Evolutionary conservation across 108 stramenopile species (phyloP).

Genomic region (Skeletonema costatum): DNA sequence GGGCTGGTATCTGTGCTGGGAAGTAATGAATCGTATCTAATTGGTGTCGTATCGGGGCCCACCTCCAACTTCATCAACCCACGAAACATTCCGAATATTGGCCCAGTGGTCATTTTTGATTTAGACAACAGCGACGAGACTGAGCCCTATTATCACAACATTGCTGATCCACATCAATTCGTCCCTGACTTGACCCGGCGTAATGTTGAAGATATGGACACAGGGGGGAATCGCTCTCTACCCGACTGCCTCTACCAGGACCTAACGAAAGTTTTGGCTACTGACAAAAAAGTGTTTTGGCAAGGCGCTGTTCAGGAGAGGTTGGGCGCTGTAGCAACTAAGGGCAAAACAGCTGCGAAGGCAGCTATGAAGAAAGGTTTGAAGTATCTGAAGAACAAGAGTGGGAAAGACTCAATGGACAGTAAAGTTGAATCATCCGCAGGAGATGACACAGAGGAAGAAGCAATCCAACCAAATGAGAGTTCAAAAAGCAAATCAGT

Average conservation of each 20-base stretch:
- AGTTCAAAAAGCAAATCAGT: slow-evolving; percentile 17
- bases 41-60: slow-evolving; percentile 39
- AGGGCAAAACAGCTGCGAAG: slow-evolving; percentile 30
- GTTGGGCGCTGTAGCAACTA: slow-evolving; percentile 42
- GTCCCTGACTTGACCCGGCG: slow-evolving; percentile 48
- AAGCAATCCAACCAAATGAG: slow-evolving; percentile 2
- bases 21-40: slow-evolving; percentile 41
- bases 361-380: slow-evolving; percentile 44
- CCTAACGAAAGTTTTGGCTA: slow-evolving; percentile 22
- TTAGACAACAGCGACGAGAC: slow-evolving; percentile 34
- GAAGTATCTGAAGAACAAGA: slow-evolving; percentile 34
- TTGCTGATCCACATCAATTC: slow-evolving; percentile 21
- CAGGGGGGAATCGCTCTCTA: slow-evolving; percentile 17
- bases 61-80: slow-evolving; percentile 19
- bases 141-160: slow-evolving; percentile 36
- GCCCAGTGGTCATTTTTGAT: slow-evolving; percentile 48
- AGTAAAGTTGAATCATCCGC: slow-evolving; percentile 8
- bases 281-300: slow-evolving; percentile 44
- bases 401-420: slow-evolving; percentile 6
- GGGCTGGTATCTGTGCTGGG: slow-evolving; percentile 37
- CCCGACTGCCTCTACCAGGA: slow-evolving; percentile 42
- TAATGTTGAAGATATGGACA: slow-evolving; percentile 35
- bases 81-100: slow-evolving; percentile 7
- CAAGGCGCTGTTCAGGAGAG: slow-evolving; percentile 51
- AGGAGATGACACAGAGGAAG: slow-evolving; percentile 18